These are phyloP conservation scores for Globisporangium canariense DNA, from an alignment of 352 stramenopile genomes.

Conservation along the genomic window DNA sequence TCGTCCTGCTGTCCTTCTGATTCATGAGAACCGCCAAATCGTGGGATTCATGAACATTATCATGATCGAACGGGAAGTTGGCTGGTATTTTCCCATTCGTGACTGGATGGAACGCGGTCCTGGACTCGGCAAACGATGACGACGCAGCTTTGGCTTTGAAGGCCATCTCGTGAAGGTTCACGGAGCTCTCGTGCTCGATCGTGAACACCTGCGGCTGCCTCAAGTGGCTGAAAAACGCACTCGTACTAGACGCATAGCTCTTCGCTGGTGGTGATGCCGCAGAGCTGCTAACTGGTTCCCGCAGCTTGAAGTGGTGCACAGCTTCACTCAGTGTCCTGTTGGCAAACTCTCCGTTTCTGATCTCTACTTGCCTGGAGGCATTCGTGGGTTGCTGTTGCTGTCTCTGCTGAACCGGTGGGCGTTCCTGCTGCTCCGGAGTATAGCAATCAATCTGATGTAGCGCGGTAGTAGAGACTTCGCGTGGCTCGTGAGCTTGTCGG, in stretches of 20 bases:
- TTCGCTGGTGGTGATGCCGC: constrained; percentile 9
- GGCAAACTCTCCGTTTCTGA: constrained; percentile 57
- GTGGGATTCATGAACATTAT: not conserved
- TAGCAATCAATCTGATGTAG: not conserved
- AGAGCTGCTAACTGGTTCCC: constrained; percentile 19
- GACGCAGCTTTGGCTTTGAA: not conserved
- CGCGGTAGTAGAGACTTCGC: not conserved
- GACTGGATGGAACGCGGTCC: constrained; percentile 5
- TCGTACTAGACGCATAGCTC: not conserved
- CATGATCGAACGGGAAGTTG: not conserved
- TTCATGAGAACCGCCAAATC: constrained; percentile 3
- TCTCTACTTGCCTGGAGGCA: constrained; percentile 4
- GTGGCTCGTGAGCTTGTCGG: not conserved
- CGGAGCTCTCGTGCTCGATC: not conserved
- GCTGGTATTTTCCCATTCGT: not conserved
- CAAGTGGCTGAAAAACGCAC: constrained; percentile 2
- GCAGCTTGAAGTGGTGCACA: constrained; percentile 46
- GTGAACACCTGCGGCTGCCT: constrained; percentile 6
- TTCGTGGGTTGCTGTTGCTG: not conserved
- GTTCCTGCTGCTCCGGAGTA: not conserved
- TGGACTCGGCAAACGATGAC: not conserved
- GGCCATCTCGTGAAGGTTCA: not conserved
- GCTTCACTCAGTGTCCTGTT: constrained; percentile 66
- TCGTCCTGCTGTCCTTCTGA: not conserved
- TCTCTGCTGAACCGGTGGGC: not conserved